phyloP scores from a whole-genome alignment of 2,329 filamentous ascomycete genomes.

The Pyrenophora teres region DNA sequence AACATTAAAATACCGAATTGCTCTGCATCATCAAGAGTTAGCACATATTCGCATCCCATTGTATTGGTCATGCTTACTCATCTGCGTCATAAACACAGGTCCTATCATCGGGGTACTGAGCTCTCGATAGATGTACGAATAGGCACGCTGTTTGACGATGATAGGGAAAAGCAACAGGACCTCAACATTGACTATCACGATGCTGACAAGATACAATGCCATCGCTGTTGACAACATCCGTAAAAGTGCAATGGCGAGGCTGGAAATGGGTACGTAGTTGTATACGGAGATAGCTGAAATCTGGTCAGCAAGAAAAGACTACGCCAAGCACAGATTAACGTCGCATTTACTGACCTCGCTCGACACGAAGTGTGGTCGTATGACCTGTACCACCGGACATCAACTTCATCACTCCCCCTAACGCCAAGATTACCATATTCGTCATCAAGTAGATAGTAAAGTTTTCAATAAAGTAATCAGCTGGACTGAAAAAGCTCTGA shows the following conservation, averaged over 20 bases:
- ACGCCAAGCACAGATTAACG: too few species aligned
- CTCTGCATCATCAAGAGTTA: background rate
- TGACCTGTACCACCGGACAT: too few species aligned
- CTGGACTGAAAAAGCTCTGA: too few species aligned
- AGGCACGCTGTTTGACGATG: background rate
- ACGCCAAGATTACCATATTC: too few species aligned
- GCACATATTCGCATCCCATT: background rate
- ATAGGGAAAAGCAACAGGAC: background rate
- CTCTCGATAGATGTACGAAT: background rate
- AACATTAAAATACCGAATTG: background rate
- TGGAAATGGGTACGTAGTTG: background rate
- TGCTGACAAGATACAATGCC: background rate
- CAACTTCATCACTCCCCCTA: too few species aligned
- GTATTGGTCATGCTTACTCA: background rate
- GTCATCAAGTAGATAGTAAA: too few species aligned
- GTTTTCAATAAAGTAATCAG: too few species aligned
- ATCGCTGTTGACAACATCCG: background rate
- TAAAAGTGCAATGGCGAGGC: background rate
- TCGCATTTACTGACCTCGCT: too few species aligned
- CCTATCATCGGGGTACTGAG: background rate
- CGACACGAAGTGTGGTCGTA: too few species aligned
- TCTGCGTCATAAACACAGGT: conserved; percentile 2
- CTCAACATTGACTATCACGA: background rate
- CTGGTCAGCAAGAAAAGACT: too few species aligned
- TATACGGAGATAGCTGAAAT: background rate